A percentile compares a stretch with the other conserved stretches of the same genome.
phyloP scores from a whole-genome alignment of 306 rosid genomes.

The Glycine tomentella region DNA sequence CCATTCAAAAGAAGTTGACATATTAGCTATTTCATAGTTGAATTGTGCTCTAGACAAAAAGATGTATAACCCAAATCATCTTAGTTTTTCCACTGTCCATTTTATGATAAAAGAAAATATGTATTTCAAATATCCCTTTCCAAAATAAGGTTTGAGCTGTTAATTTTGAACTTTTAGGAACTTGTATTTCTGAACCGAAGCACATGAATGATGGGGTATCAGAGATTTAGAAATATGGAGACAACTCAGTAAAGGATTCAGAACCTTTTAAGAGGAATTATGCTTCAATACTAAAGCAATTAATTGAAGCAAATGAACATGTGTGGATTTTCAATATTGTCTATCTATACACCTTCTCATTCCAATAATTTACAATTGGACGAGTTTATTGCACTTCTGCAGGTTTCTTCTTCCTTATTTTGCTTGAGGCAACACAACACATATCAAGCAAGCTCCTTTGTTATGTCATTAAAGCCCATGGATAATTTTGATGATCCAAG shows the following conservation, averaged over 20 bases:
- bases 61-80: conserved; percentile 54
- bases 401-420: too few relatives aligned
- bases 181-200: conserved; percentile 82
- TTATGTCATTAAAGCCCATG: too few relatives aligned
- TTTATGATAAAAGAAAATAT: too few relatives aligned
- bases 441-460: too few relatives aligned
- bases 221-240: conserved; percentile 69
- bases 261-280: conserved; percentile 85
- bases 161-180: conserved; percentile 67
- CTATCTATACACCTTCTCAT: too few relatives aligned
- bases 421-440: too few relatives aligned
- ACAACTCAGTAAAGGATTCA: conserved; percentile 68
- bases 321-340: conserved; percentile 39
- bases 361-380: too few relatives aligned
- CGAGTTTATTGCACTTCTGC: too few relatives aligned
- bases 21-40: conserved; percentile 78
- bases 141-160: background rate
- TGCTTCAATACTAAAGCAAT: conserved; percentile 80
- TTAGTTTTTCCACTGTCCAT: background rate
- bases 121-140: too few relatives aligned
- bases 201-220: conserved; percentile 75
- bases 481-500: too few relatives aligned
- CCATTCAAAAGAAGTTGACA: conserved; percentile 79
- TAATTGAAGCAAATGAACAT: conserved; percentile 85
- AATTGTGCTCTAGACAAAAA: conserved; percentile 84